Conservation (phyloP, 768 basidiomycete species). For the Lyophyllum decastes region DNA sequence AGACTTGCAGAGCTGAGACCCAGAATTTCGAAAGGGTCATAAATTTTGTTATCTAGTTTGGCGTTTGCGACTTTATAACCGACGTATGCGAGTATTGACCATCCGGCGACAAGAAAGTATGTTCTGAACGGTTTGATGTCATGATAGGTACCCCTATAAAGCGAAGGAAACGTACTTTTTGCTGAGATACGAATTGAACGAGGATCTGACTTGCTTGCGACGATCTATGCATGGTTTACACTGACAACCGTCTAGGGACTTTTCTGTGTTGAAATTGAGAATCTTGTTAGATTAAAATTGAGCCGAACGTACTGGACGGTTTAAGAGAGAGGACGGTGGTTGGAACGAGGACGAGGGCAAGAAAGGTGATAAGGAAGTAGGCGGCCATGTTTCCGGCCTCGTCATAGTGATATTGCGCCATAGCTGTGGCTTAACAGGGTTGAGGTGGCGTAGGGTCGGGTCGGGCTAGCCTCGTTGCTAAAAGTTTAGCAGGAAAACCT, state of each 20-base stretch:
- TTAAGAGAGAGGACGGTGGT: conserved; percentile 59
- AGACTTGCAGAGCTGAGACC: conserved; percentile 67
- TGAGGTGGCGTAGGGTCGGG: neutral
- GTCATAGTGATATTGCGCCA: conserved; percentile 87
- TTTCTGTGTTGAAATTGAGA: conserved; percentile 27
- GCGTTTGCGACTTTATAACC: conserved; percentile 63
- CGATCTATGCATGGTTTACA: conserved; percentile 65
- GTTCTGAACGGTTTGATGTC: conserved; percentile 41
- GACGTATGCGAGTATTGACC: conserved; percentile 70
- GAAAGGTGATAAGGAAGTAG: conserved; percentile 90
- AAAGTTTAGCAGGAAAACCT: neutral
- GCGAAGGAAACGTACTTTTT: conserved; percentile 43
- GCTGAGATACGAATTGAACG: conserved; percentile 49
- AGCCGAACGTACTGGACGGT: conserved; percentile 42
- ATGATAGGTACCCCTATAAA: neutral
- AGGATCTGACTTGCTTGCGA: conserved; percentile 47
- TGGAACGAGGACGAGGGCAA: conserved; percentile 82
- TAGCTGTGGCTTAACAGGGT: conserved; percentile 11
- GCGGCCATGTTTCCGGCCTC: conserved; percentile 84
- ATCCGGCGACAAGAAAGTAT: conserved; percentile 65
- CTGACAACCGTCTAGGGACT: conserved; percentile 50
- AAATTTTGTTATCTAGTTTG: conserved; percentile 67
- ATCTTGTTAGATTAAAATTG: neutral
- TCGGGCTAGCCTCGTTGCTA: neutral
- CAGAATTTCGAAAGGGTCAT: conserved; percentile 94